These are phyloP conservation scores for Paracamarosporium sp. DNA, from an alignment of 2,329 filamentous ascomycete species.

Conservation along the genomic window DNA sequence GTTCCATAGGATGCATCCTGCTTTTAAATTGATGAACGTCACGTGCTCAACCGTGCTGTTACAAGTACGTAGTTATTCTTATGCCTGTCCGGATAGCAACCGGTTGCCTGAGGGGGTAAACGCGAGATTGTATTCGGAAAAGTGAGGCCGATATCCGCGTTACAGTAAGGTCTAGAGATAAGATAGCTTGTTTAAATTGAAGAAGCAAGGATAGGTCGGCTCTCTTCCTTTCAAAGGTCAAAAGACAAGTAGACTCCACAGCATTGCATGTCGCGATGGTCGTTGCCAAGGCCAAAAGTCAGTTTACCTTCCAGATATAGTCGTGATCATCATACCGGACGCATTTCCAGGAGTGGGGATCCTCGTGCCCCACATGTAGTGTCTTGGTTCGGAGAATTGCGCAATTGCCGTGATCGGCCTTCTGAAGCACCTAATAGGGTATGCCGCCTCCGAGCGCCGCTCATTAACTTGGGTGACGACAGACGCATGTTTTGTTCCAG, in stretches of 20 bases:
- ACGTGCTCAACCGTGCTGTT: not conserved
- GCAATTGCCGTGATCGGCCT: not conserved
- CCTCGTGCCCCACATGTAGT: not conserved
- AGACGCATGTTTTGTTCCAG: too few relatives aligned
- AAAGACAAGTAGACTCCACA: not conserved
- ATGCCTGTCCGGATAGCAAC: not conserved
- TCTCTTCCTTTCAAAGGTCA: not conserved
- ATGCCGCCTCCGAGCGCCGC: too few relatives aligned
- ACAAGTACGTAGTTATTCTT: not conserved
- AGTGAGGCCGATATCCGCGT: not conserved
- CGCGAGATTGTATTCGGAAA: not conserved
- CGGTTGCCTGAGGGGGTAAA: not conserved
- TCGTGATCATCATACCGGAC: not conserved
- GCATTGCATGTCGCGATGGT: not conserved
- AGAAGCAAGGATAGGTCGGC: not conserved
- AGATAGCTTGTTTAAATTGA: not conserved
- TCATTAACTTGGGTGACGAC: too few relatives aligned
- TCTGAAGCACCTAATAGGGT: not conserved
- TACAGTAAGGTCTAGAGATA: not conserved
- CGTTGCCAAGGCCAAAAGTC: slow-evolving; percentile 4
- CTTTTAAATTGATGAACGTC: not conserved
- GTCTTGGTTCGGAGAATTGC: not conserved
- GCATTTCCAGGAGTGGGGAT: not conserved
- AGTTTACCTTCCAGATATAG: slow-evolving; percentile 3
- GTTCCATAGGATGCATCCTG: not conserved